Conservation (phyloP, 2,329 filamentous ascomycete genomes). For the Paecilomyces fulvus region DNA sequence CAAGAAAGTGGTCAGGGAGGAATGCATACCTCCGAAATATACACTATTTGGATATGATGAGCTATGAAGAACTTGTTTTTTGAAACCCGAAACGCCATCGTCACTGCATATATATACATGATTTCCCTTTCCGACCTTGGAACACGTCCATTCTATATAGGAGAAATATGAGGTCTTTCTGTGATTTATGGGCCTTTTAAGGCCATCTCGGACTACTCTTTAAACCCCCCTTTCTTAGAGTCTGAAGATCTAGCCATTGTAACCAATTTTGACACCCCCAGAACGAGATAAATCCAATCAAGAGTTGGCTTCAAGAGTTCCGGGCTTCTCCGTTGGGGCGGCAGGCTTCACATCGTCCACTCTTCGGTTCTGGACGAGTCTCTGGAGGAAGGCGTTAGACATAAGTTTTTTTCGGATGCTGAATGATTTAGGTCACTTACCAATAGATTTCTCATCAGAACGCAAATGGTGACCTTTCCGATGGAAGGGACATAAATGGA, state of each 20-base stretch:
- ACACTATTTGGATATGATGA: not conserved
- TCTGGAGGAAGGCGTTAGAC: constrained; percentile 13
- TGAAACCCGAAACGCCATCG: not conserved
- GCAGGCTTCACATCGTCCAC: constrained; percentile 32
- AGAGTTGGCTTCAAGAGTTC: constrained; percentile 28
- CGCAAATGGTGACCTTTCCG: constrained; percentile 93
- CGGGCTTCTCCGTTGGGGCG: constrained; percentile 32
- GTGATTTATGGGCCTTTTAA: not conserved
- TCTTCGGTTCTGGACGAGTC: constrained; percentile 37
- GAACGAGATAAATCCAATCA: constrained; percentile 7
- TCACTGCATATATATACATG: not conserved
- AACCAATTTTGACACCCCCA: not conserved
- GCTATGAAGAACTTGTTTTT: not conserved
- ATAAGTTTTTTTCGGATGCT: not conserved
- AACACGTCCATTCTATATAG: not conserved
- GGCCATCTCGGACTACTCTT: not conserved
- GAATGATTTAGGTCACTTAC: constrained; percentile 43
- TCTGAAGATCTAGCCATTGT: not conserved
- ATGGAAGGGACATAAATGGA: constrained; percentile 96
- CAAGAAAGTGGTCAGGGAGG: too few relatives aligned
- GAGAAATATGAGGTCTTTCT: not conserved
- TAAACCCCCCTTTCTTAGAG: not conserved
- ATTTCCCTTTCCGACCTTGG: not conserved
- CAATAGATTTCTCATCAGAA: constrained; percentile 79
- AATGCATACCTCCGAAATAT: not conserved